Base-by-base conservation (phyloP, 2,329 filamentous ascomycete genomes). In the Phyllosticta citriasiana region DNA sequence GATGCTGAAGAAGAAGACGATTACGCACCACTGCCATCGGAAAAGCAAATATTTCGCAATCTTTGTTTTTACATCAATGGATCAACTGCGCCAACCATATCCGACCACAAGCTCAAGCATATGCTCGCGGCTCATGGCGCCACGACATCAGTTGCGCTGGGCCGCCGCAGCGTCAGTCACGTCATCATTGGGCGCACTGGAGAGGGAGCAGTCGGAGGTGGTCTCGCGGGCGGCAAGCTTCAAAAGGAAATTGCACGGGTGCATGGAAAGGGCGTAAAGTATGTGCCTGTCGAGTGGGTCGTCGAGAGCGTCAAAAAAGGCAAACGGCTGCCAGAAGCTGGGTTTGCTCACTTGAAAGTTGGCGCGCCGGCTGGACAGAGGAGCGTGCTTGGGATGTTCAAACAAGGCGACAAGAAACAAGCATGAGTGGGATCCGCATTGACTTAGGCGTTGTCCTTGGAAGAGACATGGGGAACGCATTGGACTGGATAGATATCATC, bases 11-110 rank as follows among this genome's bases (percentile, higher is more conserved):
- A 52, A 22, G 40, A 26, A 35, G 16, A 35, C 22, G 33, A 19
- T 19, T 22, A 22, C 19, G 14, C 27, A 9, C n/a, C 40, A n/a
- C 25, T 27, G 24, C 12, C 53, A n/a, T 26, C 58, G 5, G 64
- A 70, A 47, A 72, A 68, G 54, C 71, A 77, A 55, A 82, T 95
- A 59, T 92, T 97, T 71, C 75, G 82, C 53, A 84, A 85, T 16
- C 80, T 91, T 24, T 86, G 84, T 57, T 82, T 96, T 67, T 94
- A 93, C 75, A 82, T 97, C 73, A 96, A 96, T 73, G 91, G 91
- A 63, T 92, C 88, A 66, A 96, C 91, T 2, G 82, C 86, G 63
- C 91, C 92, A 1, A 74, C 84, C 25, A 82, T 96, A 64, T 95
- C 89, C 14, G 92, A 97, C 73, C 89, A 96, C 76, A 88, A 84